Base-by-base conservation (phyloP, 2,329 filamentous ascomycete species). In the Penicillium italicum region DNA sequence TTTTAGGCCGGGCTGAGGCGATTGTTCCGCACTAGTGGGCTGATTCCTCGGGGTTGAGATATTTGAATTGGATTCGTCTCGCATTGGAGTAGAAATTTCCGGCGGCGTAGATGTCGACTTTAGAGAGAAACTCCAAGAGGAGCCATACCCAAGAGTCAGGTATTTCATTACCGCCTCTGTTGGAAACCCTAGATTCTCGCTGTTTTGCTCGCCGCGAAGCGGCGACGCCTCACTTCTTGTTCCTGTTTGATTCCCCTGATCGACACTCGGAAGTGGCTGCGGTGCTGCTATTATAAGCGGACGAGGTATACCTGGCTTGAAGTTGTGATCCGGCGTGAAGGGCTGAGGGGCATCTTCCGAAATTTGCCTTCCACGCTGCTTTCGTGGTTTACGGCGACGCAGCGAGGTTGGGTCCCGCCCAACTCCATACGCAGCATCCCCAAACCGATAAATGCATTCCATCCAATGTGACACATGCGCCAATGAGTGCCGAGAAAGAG, bases 391-490 rank as follows among this genome's bases (percentile, higher is more conserved):
- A 64, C 68, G 73, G 45, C 80, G 79, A 31, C 88, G 82, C 56
- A 81, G 80, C 1, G 89, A 87, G 1, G 82, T 83, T 14, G 91
- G 89, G 62, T 90, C 91, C 34, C 95, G 88, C 50, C 84, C 83
- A 7, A 97, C 83, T 4, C 92, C 93, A 69, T 96, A 97, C 2
- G 93, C 86, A 66, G 89, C 82, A 50, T 90, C 85, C 2, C 92
- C 93, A 79, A 91, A 90, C 30, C 81, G 86, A 72, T 94, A 96
- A 2, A 97, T 80, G 66, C 90, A 88, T 71, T 95, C 89, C 80
- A 94, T 87, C 93, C 93, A 97, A 53, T 88, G 83, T 1, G 88
- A 87, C 26, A 97, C 70, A 64, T 88, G 85, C 45, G 85, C 80
- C 43, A 96, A 68, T 0, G 90, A 93, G 18, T 81, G 80, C 51